Conservation (phyloP, 2,329 filamentous ascomycete species). For the Dothideomycetes sp. region DNA sequence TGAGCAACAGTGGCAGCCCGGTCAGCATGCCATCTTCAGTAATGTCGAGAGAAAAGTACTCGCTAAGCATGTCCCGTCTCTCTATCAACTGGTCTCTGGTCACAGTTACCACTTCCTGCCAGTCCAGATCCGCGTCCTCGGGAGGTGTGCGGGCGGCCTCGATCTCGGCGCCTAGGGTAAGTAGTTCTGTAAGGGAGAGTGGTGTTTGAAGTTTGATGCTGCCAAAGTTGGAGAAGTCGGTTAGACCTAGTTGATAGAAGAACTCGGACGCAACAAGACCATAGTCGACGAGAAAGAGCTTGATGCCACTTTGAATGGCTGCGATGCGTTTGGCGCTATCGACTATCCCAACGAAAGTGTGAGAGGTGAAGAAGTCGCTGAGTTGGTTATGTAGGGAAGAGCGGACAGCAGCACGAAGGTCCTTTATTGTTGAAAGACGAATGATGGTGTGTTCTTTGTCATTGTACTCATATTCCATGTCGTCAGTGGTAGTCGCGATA, state of each 20-base stretch:
- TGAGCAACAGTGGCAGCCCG: slow-evolving; percentile 73
- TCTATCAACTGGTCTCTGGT: slow-evolving; percentile 61
- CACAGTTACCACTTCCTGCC: slow-evolving; percentile 52
- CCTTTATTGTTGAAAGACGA: slow-evolving; percentile 73
- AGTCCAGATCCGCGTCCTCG: slow-evolving; percentile 45
- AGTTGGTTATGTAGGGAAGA: slow-evolving; percentile 73
- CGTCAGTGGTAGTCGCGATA: slow-evolving; percentile 26
- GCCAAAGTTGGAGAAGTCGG: slow-evolving; percentile 93
- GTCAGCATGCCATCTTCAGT: slow-evolving; percentile 65
- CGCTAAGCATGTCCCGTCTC: slow-evolving; percentile 72
- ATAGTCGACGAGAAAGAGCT: slow-evolving; percentile 87
- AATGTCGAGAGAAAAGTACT: slow-evolving; percentile 86
- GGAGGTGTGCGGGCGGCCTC: slow-evolving; percentile 37
- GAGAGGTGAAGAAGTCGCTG: slow-evolving; percentile 74
- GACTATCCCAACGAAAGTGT: slow-evolving; percentile 89
- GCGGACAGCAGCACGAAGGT: slow-evolving; percentile 69
- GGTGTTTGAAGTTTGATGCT: slow-evolving; percentile 68
- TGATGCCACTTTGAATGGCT: slow-evolving; percentile 88
- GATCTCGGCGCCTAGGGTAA: slow-evolving; percentile 60
- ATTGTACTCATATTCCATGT: slow-evolving; percentile 58
- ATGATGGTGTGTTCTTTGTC: slow-evolving; percentile 61
- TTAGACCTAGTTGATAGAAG: slow-evolving; percentile 90
- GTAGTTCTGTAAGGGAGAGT: slow-evolving; percentile 57
- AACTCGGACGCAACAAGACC: slow-evolving; percentile 75
- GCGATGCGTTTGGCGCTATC: slow-evolving; percentile 77